A percentile compares a stretch with the other conserved stretches of the same genome.
Evolutionary conservation across 305 asterid species (phyloP).

Genomic region (Salvia sclarea): DNA sequence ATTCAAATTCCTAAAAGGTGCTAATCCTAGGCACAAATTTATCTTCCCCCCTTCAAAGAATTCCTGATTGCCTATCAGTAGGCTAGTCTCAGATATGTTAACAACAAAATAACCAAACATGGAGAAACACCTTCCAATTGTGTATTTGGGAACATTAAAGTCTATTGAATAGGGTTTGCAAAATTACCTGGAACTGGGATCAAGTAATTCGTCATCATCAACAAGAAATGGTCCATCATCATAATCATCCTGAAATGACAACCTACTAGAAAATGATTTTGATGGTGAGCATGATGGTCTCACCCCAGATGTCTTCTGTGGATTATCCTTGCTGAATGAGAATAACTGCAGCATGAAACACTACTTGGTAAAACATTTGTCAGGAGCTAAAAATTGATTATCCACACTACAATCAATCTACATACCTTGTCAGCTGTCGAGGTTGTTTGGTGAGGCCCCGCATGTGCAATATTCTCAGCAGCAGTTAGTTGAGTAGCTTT

Average conservation of each 20-base stretch:
- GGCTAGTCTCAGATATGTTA: neutral
- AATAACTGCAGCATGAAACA: conserved; percentile 47
- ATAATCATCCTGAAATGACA: conserved; percentile 71
- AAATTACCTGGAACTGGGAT: conserved; percentile 67
- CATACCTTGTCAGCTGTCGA: conserved; percentile 62
- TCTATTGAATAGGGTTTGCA: conserved; percentile 16
- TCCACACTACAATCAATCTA: conserved; percentile 6
- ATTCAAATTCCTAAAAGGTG: neutral
- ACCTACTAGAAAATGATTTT: conserved; percentile 62
- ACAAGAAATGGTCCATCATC: conserved; percentile 80
- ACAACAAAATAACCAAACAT: conserved; percentile 15
- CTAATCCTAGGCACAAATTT: conserved; percentile 23
- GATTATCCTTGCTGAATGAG: conserved; percentile 47
- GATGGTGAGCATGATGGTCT: conserved; percentile 53
- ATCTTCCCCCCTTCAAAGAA: neutral
- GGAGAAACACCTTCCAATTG: conserved; percentile 10
- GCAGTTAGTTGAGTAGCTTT: conserved; percentile 42
- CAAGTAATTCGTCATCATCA: conserved; percentile 64
- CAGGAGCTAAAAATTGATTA: neutral
- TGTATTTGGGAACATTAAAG: conserved; percentile 22
- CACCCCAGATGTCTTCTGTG: conserved; percentile 41
- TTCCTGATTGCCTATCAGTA: conserved; percentile 5
- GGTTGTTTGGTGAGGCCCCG: conserved; percentile 47
- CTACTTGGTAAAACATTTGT: neutral
- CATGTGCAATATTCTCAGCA: conserved; percentile 42